A percentile compares a stretch with the other conserved stretches of the same genome.
Evolutionary conservation across 495 filamentous ascomycete genomes (phyloP).

Genomic region (Lasiosphaeris hirsuta): DNA sequence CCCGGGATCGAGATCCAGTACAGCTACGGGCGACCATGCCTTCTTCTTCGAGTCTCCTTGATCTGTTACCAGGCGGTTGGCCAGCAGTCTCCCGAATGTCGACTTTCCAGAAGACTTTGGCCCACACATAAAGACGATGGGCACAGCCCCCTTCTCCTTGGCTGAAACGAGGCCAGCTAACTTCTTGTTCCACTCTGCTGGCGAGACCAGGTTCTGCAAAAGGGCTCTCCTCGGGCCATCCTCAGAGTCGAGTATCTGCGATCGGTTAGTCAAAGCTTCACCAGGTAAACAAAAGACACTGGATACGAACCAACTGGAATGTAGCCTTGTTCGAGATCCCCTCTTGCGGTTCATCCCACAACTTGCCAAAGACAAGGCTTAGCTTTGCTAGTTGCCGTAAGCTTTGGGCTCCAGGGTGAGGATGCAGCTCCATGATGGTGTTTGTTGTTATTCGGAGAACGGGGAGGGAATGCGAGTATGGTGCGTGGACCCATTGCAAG

Average conservation of each 20-base stretch:
- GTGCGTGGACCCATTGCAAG: constrained; percentile 63
- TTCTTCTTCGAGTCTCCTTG: constrained; percentile 23
- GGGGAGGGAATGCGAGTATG: constrained; percentile 73
- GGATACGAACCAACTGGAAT: constrained; percentile 38
- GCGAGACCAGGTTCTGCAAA: constrained; percentile 59
- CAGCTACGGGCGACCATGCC: constrained; percentile 44
- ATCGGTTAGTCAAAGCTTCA: constrained; percentile 14
- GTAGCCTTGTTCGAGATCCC: constrained; percentile 16
- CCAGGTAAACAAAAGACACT: neutral
- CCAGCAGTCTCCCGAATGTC: constrained; percentile 72
- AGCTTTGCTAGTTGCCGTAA: constrained; percentile 57
- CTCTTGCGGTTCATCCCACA: constrained; percentile 60
- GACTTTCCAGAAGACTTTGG: constrained; percentile 86
- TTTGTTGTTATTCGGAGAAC: constrained; percentile 58
- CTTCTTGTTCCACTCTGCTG: constrained; percentile 61
- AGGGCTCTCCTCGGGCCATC: constrained; percentile 41
- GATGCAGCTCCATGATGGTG: constrained; percentile 47
- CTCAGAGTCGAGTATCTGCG: constrained; percentile 45
- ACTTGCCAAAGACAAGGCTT: constrained; percentile 65
- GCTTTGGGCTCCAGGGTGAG: constrained; percentile 49
- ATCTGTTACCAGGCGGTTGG: constrained; percentile 67
- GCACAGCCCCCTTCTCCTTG: constrained; percentile 37
- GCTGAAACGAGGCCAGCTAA: constrained; percentile 36
- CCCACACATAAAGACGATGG: constrained; percentile 63
- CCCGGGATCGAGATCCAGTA: constrained; percentile 80